Percentiles rank a stretch among this genome's conserved stretches.
These are phyloP conservation scores for Salix dunnii DNA, from an alignment of 345 rosid genomes.

Conservation along the genomic window DNA sequence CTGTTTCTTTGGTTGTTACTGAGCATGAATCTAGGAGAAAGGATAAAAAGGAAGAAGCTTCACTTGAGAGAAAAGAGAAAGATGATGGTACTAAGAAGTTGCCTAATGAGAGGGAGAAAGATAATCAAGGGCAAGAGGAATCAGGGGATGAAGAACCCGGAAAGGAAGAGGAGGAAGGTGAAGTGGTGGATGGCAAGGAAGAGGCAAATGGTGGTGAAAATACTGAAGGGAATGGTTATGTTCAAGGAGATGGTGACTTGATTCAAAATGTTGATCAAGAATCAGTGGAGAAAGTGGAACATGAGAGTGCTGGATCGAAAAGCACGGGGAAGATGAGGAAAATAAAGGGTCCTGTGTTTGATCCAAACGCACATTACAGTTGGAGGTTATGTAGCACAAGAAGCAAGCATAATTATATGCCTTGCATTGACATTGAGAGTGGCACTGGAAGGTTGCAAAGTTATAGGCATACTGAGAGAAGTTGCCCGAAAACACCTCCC, in stretches of 20 bases:
- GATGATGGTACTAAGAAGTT: constrained; percentile 27
- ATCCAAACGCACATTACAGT: constrained; percentile 71
- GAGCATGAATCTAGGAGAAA: constrained; percentile 47
- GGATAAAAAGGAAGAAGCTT: constrained; percentile 33
- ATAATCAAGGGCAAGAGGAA: constrained; percentile 38
- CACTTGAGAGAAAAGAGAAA: constrained; percentile 36
- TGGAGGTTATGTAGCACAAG: constrained; percentile 84
- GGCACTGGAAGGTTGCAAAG: constrained; percentile 55
- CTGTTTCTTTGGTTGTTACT: constrained; percentile 34
- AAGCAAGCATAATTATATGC: constrained; percentile 94
- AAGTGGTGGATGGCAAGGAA: constrained; percentile 52
- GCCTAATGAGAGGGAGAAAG: constrained; percentile 35
- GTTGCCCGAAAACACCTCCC: constrained; percentile 65
- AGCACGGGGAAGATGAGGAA: constrained; percentile 44
- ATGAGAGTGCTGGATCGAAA: constrained; percentile 32
- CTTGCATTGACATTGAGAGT: constrained; percentile 82
- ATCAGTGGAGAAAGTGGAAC: constrained; percentile 41
- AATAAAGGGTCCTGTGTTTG: constrained; percentile 79
- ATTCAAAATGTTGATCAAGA: constrained; percentile 47
- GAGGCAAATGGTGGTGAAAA: constrained; percentile 38
- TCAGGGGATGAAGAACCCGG: constrained; percentile 42
- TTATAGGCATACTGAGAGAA: constrained; percentile 82
- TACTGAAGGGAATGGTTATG: constrained; percentile 39
- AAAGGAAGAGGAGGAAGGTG: constrained; percentile 42
- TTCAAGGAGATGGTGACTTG: constrained; percentile 41